These are phyloP conservation scores for Colletotrichum limetticola DNA, from an alignment of 2,329 filamentous ascomycete genomes.

Conservation along the genomic window DNA sequence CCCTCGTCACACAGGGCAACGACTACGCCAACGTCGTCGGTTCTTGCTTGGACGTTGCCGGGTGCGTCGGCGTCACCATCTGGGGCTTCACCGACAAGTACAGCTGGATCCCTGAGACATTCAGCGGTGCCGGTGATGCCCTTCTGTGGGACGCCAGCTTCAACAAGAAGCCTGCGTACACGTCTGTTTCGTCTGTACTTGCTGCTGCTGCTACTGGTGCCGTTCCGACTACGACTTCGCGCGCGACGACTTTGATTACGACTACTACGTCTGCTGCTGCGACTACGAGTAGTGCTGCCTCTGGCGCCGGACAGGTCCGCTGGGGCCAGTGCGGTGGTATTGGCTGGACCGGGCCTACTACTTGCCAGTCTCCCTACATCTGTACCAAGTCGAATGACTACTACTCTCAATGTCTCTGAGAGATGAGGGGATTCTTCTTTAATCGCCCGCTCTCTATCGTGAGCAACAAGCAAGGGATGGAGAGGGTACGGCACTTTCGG, in stretches of 20 bases:
- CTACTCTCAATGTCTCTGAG: slow-evolving; percentile 39
- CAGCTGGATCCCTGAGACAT: slow-evolving; percentile 50
- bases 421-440: not conserved
- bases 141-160: slow-evolving; percentile 51
- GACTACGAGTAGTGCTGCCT: slow-evolving; percentile 23
- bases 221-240: slow-evolving; percentile 15
- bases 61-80: slow-evolving; percentile 56
- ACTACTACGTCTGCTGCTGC: slow-evolving; percentile 9
- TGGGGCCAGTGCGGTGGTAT: slow-evolving; percentile 39
- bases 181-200: slow-evolving; percentile 49
- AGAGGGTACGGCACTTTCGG: not conserved
- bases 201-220: slow-evolving; percentile 41
- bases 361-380: slow-evolving; percentile 31
- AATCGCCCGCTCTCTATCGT: too few species aligned
- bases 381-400: slow-evolving; percentile 37
- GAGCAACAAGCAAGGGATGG: not conserved
- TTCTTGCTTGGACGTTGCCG: slow-evolving; percentile 48
- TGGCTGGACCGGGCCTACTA: slow-evolving; percentile 35
- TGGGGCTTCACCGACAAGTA: slow-evolving; percentile 56
- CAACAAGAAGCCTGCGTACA: slow-evolving; percentile 51
- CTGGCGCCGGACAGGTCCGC: slow-evolving; percentile 21
- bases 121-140: slow-evolving; percentile 52
- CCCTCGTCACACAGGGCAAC: slow-evolving; percentile 56
- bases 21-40: slow-evolving; percentile 56
- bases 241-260: slow-evolving; percentile 12